Base-by-base conservation (phyloP, 106 monocot genomes). In the Xerophyta viscosa region DNA sequence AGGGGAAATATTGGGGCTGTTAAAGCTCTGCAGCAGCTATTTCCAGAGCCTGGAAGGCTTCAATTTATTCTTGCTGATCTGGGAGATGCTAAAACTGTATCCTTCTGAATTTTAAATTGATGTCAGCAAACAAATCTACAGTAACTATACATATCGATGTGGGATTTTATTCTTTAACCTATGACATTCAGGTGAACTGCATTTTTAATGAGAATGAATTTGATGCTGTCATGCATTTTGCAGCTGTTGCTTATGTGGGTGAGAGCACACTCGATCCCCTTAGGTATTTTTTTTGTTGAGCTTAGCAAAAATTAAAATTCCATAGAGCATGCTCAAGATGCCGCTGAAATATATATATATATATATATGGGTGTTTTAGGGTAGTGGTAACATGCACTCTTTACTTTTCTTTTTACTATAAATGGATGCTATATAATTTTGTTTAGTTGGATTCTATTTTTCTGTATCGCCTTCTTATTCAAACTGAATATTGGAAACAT, bases 1-100 rank as follows among this genome's bases (percentile, higher is more conserved):
- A 74, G 84, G 37, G 84, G 84, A 59, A 84, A 84, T 52, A 66
- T 84, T 31, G 84, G 84, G 9, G 84, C 84, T 8, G 45, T 84
- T 44, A 84, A 65, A 31, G 78, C 71, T 60, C 78, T 84, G n/a
- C 84, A 84, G 45, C 59, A 84, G 27, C 71, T 57, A 61, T 84
- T 78, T 63, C 71, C 84, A 45, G 63, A 71, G 29, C 67, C 78
- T 26, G 78, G 74, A 22, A 71, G 74, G 43, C 75, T 84, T 52
- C 84, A 84, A 36, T 84, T 84, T 53, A 78, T 84, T 60, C 37
- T 64, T 50, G 65, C 84, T 64, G 84, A 84, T 75, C 46, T 84
- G 52, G 84, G 84, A 27, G 78, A 84, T 79, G 62, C 75, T 29
- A 71, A 79, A 75, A 45, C 74, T 48, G 78, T 83, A 78, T 72